phyloP scores from a whole-genome alignment of 257 asterid species.

The Agastache rugosa region DNA sequence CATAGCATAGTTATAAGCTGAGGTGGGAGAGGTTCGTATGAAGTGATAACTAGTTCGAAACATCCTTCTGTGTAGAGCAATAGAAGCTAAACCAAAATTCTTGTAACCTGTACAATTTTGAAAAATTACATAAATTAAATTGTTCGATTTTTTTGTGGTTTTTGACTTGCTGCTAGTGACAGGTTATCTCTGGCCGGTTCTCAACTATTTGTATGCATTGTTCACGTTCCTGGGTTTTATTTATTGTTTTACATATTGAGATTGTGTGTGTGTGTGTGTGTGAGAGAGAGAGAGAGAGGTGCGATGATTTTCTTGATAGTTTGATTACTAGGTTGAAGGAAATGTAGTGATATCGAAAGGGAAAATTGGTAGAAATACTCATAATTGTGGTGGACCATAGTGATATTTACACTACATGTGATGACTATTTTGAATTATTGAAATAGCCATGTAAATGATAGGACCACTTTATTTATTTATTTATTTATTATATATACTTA shows the following conservation, averaged over 20 bases:
- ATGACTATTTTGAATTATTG: conserved; percentile 42
- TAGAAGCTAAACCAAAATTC: conserved; percentile 32
- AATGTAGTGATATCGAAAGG: conserved; percentile 25
- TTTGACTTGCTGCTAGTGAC: background rate
- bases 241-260: background rate
- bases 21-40: conserved; percentile 40
- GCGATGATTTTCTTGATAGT: background rate
- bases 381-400: conserved; percentile 41
- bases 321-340: background rate
- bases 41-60: conserved; percentile 33
- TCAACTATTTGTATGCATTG: background rate
- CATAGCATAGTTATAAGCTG: conserved; percentile 47
- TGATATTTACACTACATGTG: conserved; percentile 38
- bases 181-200: conserved; percentile 13
- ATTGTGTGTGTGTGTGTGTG: conserved; percentile 18
- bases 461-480: conserved; percentile 46
- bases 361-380: conserved; percentile 29
- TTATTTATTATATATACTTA: background rate
- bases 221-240: conserved; percentile 12
- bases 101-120: conserved; percentile 39
- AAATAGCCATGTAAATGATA: conserved; percentile 28
- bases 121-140: conserved; percentile 23
- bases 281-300: background rate
- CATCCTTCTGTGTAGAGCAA: conserved; percentile 29
- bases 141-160: conserved; percentile 18